Evolutionary conservation across 331 rosid species (phyloP).

Genomic region (Rosa hybrid): DNA sequence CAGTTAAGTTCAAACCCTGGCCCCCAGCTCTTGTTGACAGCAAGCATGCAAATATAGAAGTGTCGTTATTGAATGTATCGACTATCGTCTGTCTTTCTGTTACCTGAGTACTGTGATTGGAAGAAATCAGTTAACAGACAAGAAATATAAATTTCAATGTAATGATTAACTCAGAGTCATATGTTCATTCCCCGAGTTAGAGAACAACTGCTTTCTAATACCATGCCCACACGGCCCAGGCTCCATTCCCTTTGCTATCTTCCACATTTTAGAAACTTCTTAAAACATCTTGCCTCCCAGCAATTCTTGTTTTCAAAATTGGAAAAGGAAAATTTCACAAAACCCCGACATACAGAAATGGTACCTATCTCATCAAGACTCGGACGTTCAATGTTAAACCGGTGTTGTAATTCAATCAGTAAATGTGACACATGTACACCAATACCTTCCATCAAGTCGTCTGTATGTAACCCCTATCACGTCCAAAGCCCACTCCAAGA

Average conservation of each 20-base stretch:
- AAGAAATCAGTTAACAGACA: conserved; percentile 29
- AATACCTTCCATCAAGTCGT: conserved; percentile 99
- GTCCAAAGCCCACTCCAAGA: conserved; percentile 94
- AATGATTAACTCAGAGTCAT: background rate
- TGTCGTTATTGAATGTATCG: conserved; percentile 79
- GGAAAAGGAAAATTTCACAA: background rate
- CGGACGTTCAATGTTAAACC: background rate
- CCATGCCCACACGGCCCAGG: background rate
- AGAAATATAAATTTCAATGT: background rate
- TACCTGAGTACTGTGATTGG: conserved; percentile 77
- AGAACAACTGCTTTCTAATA: background rate
- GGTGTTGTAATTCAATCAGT: background rate
- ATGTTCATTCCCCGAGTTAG: background rate
- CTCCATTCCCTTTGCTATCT: background rate
- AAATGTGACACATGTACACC: conserved; percentile 15
- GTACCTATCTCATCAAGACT: background rate
- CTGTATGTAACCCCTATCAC: conserved; percentile 85
- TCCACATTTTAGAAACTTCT: background rate
- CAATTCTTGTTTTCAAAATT: background rate
- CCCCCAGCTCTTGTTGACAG: conserved; percentile 98
- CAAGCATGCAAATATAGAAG: conserved; percentile 93
- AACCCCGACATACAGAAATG: background rate
- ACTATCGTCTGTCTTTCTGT: conserved; percentile 94
- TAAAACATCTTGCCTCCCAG: background rate
- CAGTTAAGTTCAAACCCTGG: conserved; percentile 88